Evolutionary conservation across 2,329 filamentous ascomycete genomes (phyloP), one percentile per base, ranked within the genome.

Genomic region (Capronia americana): DNA sequence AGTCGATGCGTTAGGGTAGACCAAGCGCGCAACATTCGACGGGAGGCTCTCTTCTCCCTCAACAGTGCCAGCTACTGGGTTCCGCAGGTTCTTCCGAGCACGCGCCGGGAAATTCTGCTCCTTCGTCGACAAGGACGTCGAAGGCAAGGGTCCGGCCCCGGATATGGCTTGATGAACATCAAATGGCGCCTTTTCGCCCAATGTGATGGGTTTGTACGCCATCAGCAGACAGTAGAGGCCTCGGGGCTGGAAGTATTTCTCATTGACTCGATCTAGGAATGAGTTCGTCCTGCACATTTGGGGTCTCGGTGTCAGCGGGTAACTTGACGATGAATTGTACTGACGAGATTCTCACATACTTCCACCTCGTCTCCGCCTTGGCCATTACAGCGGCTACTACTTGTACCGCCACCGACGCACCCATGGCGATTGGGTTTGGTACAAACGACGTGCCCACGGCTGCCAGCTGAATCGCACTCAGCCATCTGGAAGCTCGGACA

Each of bases 251-350:
- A 88, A 89, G 66, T 86, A 82, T 7, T 84, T 78, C 6, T 81
- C 77, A 70, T 88, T 88, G 70, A 86, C 79, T 30, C 77, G 75
- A 68, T 87, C 81, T 8, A 89, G 79, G 72, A 86, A 88, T 0
- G 73, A 76, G 69, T 87, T 88, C 0, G 82, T 80, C 54, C 79
- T 76, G 66, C 76, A 75, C 20, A 38, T 48, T 34, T 57, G 28
- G 23, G 12, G 44, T 23, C 4, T 28, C 4, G 38, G 26, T 54
- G n/a, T 53, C 17, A 26, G 50, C 59, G 41, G 44, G 14, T 17
- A 24, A 17, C 7, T 51, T 34, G 30, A 61, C 20, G 10, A 24
- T 28, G 20, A 44, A 46, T 14, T 17, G 5, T 23, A 46, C 48
- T 23, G 56, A 26, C 32, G 73, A 70, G 1, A 59, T 55, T 58